Conservation (phyloP, 2,329 filamentous ascomycete genomes). For the Trichoderma endophyticum region DNA sequence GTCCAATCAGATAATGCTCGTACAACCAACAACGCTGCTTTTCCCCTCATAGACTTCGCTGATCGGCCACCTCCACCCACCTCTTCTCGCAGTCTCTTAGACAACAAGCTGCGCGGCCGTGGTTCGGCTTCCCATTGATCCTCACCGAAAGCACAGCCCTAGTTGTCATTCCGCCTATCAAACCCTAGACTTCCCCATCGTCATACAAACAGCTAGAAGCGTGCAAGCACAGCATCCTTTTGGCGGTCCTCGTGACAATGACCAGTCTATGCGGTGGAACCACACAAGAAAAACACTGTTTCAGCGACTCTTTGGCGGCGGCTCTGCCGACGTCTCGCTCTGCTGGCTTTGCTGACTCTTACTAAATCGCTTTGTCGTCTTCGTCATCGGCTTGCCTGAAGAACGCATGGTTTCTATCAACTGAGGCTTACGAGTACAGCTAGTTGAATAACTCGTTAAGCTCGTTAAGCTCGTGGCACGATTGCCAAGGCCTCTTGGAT, state of each 20-base stretch:
- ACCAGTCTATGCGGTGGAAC: slow-evolving; percentile 4
- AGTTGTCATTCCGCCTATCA: slow-evolving; percentile 15
- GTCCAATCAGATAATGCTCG: slow-evolving; percentile 8
- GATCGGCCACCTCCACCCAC: neutral
- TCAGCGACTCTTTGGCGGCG: neutral
- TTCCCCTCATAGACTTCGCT: neutral
- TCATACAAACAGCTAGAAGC: neutral
- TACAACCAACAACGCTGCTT: neutral
- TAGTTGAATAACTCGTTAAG: neutral
- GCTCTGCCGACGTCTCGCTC: neutral
- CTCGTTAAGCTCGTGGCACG: neutral
- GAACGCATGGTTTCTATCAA: neutral
- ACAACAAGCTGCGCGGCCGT: neutral
- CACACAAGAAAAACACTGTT: neutral
- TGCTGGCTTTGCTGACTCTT: neutral
- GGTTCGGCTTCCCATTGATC: neutral
- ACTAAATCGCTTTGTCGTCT: neutral
- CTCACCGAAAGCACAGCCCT: slow-evolving; percentile 16
- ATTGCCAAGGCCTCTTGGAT: neutral
- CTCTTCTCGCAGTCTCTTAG: neutral
- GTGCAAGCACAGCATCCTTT: neutral
- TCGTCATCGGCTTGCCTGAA: neutral
- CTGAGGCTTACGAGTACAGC: neutral
- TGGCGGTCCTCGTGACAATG: slow-evolving; percentile 15
- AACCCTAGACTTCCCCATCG: slow-evolving; percentile 16